These are phyloP conservation scores for Pittosporum tobira DNA, from an alignment of 129 eudicot species.

Conservation along the genomic window DNA sequence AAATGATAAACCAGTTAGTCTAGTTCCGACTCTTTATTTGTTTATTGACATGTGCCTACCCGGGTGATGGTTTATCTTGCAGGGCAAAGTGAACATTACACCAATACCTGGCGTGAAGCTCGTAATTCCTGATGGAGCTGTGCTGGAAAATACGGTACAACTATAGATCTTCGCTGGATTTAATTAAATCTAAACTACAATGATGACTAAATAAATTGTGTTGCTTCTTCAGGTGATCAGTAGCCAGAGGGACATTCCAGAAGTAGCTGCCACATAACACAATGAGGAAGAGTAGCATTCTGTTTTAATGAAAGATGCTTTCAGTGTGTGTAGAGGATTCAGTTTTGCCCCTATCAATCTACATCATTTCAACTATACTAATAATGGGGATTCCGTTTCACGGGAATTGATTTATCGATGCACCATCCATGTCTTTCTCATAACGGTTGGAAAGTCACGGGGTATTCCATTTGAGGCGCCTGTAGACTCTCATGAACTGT, in stretches of 20 bases:
- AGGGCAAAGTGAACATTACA: conserved; percentile 56
- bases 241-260: conserved; percentile 17
- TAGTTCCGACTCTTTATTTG: too few relatives aligned
- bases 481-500: too few relatives aligned
- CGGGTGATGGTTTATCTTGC: not conserved
- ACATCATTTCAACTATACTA: too few relatives aligned
- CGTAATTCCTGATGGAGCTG: conserved; percentile 61
- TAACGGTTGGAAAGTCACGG: too few relatives aligned
- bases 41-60: too few relatives aligned
- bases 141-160: conserved; percentile 59
- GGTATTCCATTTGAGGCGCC: too few relatives aligned
- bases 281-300: not conserved
- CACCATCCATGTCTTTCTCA: too few relatives aligned
- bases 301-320: not conserved
- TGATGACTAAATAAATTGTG: not conserved
- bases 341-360: too few relatives aligned
- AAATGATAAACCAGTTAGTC: too few relatives aligned
- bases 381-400: too few relatives aligned
- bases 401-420: too few relatives aligned
- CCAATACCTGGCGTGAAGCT: conserved; percentile 45
- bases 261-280: not conserved
- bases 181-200: not conserved
- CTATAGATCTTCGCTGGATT: not conserved
- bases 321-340: not conserved
- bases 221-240: conserved; percentile 19